A percentile compares a stretch with the other conserved stretches of the same genome.
Evolutionary conservation across 208 protist species (phyloP).

Genomic region (Trypanosoma cruzi): DNA sequence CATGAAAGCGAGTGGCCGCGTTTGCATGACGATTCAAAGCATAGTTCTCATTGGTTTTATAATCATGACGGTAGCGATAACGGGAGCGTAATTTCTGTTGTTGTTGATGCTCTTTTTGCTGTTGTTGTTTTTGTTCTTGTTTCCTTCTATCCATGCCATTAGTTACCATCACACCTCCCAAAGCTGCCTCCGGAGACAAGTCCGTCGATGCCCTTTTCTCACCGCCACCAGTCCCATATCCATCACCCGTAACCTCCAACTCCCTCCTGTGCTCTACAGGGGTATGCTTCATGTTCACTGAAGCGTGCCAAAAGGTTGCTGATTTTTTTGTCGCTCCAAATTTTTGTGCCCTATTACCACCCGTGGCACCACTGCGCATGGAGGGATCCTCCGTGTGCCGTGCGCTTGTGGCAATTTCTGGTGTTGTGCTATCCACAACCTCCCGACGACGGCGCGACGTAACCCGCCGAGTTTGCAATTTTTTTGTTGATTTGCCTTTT

Average conservation of each 20-base stretch:
- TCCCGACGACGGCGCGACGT: not conserved
- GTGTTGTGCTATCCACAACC: slow-evolving; percentile 20
- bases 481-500: not conserved
- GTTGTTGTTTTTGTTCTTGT: not conserved
- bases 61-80: not conserved
- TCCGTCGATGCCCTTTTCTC: not conserved
- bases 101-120: not conserved
- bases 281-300: not conserved
- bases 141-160: not conserved
- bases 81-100: not conserved
- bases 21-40: not conserved
- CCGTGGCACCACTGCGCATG: slow-evolving; percentile 22
- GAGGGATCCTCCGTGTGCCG: slow-evolving; percentile 26
- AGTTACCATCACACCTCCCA: not conserved
- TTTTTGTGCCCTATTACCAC: not conserved
- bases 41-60: not conserved
- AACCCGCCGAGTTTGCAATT: not conserved
- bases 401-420: slow-evolving; percentile 31
- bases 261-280: not conserved
- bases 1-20: slow-evolving; percentile 24
- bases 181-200: not conserved
- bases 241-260: not conserved
- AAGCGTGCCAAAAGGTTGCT: not conserved
- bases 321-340: not conserved
- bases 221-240: not conserved